Base-by-base conservation (phyloP, 1,139 yeast genomes). In the Lipomyces yarrowii region DNA sequence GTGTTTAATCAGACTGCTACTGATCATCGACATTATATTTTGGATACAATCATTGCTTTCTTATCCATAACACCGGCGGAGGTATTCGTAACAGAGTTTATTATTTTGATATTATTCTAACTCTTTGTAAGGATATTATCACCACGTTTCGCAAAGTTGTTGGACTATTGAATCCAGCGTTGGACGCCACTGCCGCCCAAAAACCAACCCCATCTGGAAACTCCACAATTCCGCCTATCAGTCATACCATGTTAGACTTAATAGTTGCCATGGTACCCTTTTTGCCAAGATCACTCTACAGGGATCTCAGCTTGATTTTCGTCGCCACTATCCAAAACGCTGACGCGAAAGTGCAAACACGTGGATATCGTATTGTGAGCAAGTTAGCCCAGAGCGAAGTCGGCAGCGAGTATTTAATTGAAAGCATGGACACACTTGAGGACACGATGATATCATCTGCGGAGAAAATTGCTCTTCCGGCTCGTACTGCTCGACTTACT, bases 231-330 rank as follows among this genome's bases (percentile, higher is more conserved):
- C 78, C 69, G 77, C 73, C 62, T 78, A 75, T 64, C 79, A 85
- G 92, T 71, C 85, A 89, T 37, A 91, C 98, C 13, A 87, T 94
- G 90, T 84, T 94, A 88, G 99, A 96, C 76, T 83, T 94, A 67
- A 84, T 92, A 67, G 96, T 92, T 63, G 87, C 91, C 52, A 89
- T 94, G 90, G 84, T 94, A 35, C 89, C 90, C 72, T 90, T 89
- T 74, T 87, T 94, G 58, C 96, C 97, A 5, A 78, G 78, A 58
- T 77, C 87, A 2, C 85, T 90, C 4, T 90, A 91, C 76, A 83
- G 85, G 74, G 90, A 96, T 0, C 82, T 94, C 62, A 86, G 93
- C 74, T 77, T 91, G 37, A 90, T 94, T 64, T 91, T 94, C 78
- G 85, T 88, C 60, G 81, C 86, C 51, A 87, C 96, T 2, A 87